These are phyloP conservation scores for Bryoglossum gracile DNA, from an alignment of 495 filamentous ascomycete species.

Conservation along the genomic window DNA sequence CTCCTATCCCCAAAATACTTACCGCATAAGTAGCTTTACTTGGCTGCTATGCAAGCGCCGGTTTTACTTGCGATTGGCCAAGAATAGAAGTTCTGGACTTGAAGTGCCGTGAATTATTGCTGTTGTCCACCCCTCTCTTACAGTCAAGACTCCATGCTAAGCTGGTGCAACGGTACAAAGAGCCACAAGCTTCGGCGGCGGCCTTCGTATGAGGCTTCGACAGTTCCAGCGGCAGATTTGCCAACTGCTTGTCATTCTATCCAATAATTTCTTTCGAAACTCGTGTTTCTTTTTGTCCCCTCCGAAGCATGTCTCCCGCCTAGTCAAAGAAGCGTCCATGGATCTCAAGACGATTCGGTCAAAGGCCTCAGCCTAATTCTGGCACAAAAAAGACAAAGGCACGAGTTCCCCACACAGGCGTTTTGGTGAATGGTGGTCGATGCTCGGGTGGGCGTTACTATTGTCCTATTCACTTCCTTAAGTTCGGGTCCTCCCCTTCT, in stretches of 20 bases:
- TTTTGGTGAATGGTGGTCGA: constrained; percentile 11
- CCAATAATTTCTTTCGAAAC: constrained; percentile 17
- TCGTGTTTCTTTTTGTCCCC: not conserved
- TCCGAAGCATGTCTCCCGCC: constrained; percentile 5
- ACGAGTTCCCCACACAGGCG: constrained; percentile 7
- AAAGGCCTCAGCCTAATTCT: constrained; percentile 9
- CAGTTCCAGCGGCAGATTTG: constrained; percentile 9
- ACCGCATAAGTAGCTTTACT: constrained; percentile 3
- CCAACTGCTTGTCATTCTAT: not conserved
- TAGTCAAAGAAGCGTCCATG: constrained; percentile 9
- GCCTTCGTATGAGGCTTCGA: constrained; percentile 11
- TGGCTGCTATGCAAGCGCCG: constrained; percentile 20
- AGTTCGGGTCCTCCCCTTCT: constrained; percentile 9
- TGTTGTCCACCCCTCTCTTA: constrained; percentile 1
- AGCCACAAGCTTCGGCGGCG: not conserved
- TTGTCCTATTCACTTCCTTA: constrained; percentile 14
- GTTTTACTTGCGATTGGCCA: constrained; percentile 12
- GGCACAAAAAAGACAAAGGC: constrained; percentile 11
- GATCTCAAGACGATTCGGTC: constrained; percentile 15
- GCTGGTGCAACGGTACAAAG: constrained; percentile 4
- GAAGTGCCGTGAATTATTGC: constrained; percentile 18
- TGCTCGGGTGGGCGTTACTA: constrained; percentile 1
- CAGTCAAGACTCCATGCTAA: not conserved
- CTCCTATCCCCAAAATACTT: too few species aligned
- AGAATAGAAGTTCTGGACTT: constrained; percentile 4